Evolutionary conservation across 2,329 filamentous ascomycete species (phyloP).

Genomic region (Trichoderma atroviride): DNA sequence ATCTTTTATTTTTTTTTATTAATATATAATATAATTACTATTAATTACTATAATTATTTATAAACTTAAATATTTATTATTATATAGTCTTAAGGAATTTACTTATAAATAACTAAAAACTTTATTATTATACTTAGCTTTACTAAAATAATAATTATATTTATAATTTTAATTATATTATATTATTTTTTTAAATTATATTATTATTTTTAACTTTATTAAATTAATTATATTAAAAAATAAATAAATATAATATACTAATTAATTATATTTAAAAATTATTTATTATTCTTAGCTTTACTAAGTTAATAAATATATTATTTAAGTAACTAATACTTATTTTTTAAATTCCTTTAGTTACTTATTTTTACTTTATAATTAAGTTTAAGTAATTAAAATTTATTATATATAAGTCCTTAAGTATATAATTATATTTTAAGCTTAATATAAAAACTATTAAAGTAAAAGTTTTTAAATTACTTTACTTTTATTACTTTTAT

Average conservation of each 20-base stretch:
- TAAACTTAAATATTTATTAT: background rate
- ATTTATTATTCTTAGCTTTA: background rate
- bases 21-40: too few relatives aligned
- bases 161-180: background rate
- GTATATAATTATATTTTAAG: too few relatives aligned
- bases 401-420: background rate
- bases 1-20: background rate
- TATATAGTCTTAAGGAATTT: background rate
- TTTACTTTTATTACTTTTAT: too few relatives aligned
- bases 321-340: background rate
- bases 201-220: background rate
- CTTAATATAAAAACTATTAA: background rate
- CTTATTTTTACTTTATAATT: background rate
- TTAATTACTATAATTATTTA: background rate
- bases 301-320: background rate
- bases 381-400: background rate
- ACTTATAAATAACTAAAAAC: background rate
- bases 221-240: background rate
- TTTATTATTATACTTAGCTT: background rate
- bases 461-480: background rate
- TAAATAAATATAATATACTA: background rate
- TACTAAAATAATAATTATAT: background rate
- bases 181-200: background rate
- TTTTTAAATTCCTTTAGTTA: background rate
- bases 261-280: constrained; percentile 1